phyloP scores from a whole-genome alignment of 805 yeast genomes.

The Candida insectorum region DNA sequence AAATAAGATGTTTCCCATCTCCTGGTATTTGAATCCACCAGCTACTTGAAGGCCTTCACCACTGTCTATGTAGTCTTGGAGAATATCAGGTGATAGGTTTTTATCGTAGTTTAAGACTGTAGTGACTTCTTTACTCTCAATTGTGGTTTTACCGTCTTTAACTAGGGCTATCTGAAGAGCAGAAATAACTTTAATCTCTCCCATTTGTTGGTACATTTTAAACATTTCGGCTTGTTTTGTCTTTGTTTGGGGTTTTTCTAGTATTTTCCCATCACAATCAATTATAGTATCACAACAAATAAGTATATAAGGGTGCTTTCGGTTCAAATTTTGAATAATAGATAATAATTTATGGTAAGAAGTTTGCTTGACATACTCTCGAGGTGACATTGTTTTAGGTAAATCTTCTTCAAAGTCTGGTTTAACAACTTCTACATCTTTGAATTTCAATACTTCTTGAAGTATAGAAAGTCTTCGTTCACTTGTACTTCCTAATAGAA shows the following conservation, averaged over 20 bases:
- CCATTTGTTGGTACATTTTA: constrained; percentile 16
- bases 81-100: constrained; percentile 48
- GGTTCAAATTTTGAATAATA: constrained; percentile 36
- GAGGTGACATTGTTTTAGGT: constrained; percentile 49
- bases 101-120: constrained; percentile 45
- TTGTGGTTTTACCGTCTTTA: constrained; percentile 5
- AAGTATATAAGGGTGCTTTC: constrained; percentile 12
- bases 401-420: constrained; percentile 80
- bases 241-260: constrained; percentile 68
- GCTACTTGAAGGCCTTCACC: constrained; percentile 82
- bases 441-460: constrained; percentile 48
- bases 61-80: constrained; percentile 59
- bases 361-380: constrained; percentile 63
- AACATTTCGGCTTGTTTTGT: constrained; percentile 29
- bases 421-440: constrained; percentile 43
- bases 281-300: constrained; percentile 79
- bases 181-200: constrained; percentile 28
- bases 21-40: constrained; percentile 90
- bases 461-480: constrained; percentile 79
- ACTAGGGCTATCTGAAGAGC: constrained; percentile 26
- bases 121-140: constrained; percentile 18
- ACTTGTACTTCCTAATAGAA: constrained; percentile 65
- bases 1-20: constrained; percentile 64
- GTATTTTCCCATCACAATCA: constrained; percentile 53
- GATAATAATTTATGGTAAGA: constrained; percentile 63